Base-by-base conservation (phyloP, 2,329 filamentous ascomycete species). In the Neoascochyta sp. region DNA sequence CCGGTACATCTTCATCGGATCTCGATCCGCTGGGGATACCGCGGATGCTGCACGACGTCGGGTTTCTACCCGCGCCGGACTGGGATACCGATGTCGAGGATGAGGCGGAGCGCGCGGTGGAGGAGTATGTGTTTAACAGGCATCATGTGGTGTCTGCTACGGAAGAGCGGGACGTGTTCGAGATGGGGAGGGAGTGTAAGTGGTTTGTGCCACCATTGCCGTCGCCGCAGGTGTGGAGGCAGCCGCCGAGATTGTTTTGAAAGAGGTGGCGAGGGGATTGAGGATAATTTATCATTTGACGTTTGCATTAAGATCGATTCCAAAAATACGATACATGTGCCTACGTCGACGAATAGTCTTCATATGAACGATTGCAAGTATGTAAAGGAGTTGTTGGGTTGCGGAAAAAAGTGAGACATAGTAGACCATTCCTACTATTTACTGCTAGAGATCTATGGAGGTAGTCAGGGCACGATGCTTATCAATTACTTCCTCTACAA, bases 71-170 rank as follows among this genome's bases (percentile, higher is more conserved):
- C 18, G 29, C 27, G 1, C 17, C 25, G 3, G 31, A 28, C 24
- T 38, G 30, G 26, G 31, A 39, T 2, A 23, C 22, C 16, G 42
- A 47, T 8, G 21, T 16, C n/a, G 29, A 29, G 9, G n/a, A n/a
- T 43, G 41, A 7, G 37, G 34, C 3, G 24, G 36, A 8, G 39
- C 28, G 13, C 39, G 29, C n/a, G 35, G 41, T 3, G 33, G 49
- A 50, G 7, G 44, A 50, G 7, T 56, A 57, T 27, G 29, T 55
- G 0, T 55, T 56, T 16, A 47, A 47, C 9, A 32, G 54, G 19
- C 44, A 46, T 12, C 52, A 54, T 14, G 52, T 58, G 4, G 53
- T 56, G 3, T 50, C 43, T 5, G 48, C 55, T 14, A 44, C 48
- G 3, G 51, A 52, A 18, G 52, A 43, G 11, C 39, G 37, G 9